Evolutionary conservation across 139 green algal genomes (phyloP).

Genomic region (Dunaliella primolecta): DNA sequence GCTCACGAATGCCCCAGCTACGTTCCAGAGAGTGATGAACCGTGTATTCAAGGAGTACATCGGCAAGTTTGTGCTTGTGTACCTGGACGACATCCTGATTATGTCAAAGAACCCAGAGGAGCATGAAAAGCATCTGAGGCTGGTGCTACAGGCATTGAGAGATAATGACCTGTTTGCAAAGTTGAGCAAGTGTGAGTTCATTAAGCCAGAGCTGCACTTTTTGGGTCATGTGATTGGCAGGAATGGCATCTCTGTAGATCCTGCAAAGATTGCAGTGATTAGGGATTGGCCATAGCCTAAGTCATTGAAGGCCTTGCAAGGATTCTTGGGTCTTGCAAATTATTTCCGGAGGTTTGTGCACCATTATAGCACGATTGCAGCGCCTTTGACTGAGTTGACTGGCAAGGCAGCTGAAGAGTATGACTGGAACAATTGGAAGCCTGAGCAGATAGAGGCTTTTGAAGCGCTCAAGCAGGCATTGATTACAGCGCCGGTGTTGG

Average conservation of each 20-base stretch:
- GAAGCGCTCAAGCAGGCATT: background rate
- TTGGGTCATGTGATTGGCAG: conserved; percentile 28
- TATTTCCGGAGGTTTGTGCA: conserved; percentile 47
- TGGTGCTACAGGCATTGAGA: conserved; percentile 1
- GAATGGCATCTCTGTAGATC: conserved; percentile 31
- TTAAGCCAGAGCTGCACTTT: conserved; percentile 11
- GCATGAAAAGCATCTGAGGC: too few relatives aligned
- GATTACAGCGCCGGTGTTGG: conserved; percentile 31
- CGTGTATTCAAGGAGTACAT: too few relatives aligned
- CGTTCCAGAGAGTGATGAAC: too few relatives aligned
- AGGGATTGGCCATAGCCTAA: conserved; percentile 32
- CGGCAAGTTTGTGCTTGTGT: too few relatives aligned
- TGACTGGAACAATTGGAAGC: background rate
- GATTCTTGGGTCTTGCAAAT: conserved; percentile 45
- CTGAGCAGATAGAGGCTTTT: background rate
- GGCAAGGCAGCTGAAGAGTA: background rate
- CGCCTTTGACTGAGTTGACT: conserved; percentile 37
- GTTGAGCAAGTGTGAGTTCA: conserved; percentile 24
- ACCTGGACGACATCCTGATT: too few relatives aligned
- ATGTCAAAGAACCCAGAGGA: too few relatives aligned
- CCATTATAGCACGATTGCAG: conserved; percentile 32
- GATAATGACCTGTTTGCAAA: conserved; percentile 28
- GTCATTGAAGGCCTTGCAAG: conserved; percentile 25
- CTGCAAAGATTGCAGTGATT: conserved; percentile 36
- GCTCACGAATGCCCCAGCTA: too few relatives aligned